A percentile compares a stretch with the other conserved stretches of the same genome.
Conservation (phyloP, 768 basidiomycete genomes). For the Dacryopinax primogenitus region DNA sequence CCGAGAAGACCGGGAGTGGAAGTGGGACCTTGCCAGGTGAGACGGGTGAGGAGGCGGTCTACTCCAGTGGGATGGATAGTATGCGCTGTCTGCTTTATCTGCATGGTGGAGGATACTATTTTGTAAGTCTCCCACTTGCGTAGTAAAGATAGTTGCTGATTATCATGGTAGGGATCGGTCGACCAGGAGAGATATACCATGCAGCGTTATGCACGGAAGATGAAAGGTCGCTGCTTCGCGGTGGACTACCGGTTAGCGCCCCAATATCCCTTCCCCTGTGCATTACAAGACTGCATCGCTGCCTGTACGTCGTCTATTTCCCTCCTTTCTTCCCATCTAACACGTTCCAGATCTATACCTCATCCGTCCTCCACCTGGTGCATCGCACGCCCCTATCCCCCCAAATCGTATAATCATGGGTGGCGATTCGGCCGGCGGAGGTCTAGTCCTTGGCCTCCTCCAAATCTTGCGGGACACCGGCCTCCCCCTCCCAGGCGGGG, state of each 20-base stretch:
- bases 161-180: neutral
- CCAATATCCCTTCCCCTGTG: constrained; percentile 93
- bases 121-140: constrained; percentile 9
- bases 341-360: constrained; percentile 62
- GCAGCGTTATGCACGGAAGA: constrained; percentile 68
- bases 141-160: constrained; percentile 14
- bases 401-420: constrained; percentile 73
- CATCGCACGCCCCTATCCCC: constrained; percentile 63
- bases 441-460: constrained; percentile 71
- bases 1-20: neutral
- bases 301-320: constrained; percentile 46
- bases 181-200: constrained; percentile 52
- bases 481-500: constrained; percentile 75
- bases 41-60: constrained; percentile 21
- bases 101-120: constrained; percentile 64
- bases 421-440: constrained; percentile 91
- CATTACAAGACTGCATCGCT: constrained; percentile 75
- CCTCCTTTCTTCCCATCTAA: neutral
- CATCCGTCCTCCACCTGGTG: constrained; percentile 69
- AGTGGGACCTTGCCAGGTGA: constrained; percentile 16
- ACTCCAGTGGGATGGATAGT: constrained; percentile 64
- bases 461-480: constrained; percentile 61
- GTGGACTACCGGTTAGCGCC: constrained; percentile 61
- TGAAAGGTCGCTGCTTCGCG: constrained; percentile 81
- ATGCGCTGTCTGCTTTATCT: constrained; percentile 73